Conservation (phyloP, 495 filamentous ascomycete genomes). For the Penicillium macrosclerotiorum region DNA sequence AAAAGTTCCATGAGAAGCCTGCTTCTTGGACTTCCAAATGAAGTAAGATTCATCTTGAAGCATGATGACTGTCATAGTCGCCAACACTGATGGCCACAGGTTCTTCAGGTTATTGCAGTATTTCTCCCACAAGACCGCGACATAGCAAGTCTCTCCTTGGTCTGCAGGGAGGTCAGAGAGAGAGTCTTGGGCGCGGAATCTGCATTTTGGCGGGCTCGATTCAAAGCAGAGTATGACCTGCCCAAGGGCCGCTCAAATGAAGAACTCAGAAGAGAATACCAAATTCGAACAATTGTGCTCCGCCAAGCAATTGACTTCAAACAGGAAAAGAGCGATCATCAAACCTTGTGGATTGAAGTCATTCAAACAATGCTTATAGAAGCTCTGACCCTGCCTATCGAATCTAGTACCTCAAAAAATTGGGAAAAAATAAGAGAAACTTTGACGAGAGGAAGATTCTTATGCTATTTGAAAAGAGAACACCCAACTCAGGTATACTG, state of each 20-base stretch:
- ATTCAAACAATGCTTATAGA: conserved; percentile 30
- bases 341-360: conserved; percentile 30
- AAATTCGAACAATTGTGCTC: conserved; percentile 30
- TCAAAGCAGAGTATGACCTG: conserved; percentile 35
- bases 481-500: conserved; percentile 24
- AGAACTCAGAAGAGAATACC: conserved; percentile 33
- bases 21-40: conserved; percentile 24
- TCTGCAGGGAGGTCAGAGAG: conserved; percentile 21
- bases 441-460: conserved; percentile 18
- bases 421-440: conserved; percentile 16
- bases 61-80: not conserved
- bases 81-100: conserved; percentile 16
- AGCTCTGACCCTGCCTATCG: conserved; percentile 4
- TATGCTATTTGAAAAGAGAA: conserved; percentile 18
- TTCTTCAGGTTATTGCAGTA: conserved; percentile 40
- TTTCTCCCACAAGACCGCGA: conserved; percentile 33
- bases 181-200: conserved; percentile 22
- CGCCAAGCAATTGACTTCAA: conserved; percentile 16
- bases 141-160: conserved; percentile 24
- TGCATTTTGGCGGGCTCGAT: conserved; percentile 34
- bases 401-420: conserved; percentile 22
- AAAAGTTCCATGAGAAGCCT: not conserved
- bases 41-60: conserved; percentile 11
- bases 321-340: conserved; percentile 13
- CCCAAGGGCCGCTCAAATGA: conserved; percentile 9